A percentile compares a stretch with the other conserved stretches of the same genome.
Evolutionary conservation across 495 filamentous ascomycete species (phyloP).

Genomic region (Aspergillus mulundensis): DNA sequence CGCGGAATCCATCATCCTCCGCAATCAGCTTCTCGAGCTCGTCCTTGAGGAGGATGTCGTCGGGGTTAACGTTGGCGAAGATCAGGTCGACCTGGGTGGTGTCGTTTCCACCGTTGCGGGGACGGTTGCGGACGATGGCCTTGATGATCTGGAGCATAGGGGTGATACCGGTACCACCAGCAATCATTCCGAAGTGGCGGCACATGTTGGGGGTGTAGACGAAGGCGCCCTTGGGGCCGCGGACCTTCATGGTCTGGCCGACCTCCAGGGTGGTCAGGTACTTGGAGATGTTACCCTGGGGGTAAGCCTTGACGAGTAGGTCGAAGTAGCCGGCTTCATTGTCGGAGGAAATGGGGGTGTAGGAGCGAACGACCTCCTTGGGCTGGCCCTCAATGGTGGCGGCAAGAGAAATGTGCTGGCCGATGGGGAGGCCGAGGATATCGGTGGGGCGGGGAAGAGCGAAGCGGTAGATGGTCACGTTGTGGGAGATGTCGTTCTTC

Average conservation of each 20-base stretch:
- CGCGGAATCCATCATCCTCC: conserved; percentile 73
- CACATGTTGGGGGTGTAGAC: conserved; percentile 95
- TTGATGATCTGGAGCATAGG: conserved; percentile 95
- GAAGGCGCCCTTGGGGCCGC: conserved; percentile 94
- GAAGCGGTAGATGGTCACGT: conserved; percentile 97
- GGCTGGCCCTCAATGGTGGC: conserved; percentile 69
- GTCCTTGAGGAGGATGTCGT: conserved; percentile 90
- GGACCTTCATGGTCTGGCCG: conserved; percentile 83
- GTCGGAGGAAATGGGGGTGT: conserved; percentile 94
- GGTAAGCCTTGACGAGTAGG: conserved; percentile 95
- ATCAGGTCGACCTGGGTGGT: conserved; percentile 86
- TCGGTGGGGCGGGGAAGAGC: conserved; percentile 67
- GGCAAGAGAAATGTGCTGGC: conserved; percentile 95
- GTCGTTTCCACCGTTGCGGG: conserved; percentile 64
- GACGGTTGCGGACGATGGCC: conserved; percentile 80
- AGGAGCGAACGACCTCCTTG: conserved; percentile 91
- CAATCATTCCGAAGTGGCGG: conserved; percentile 93
- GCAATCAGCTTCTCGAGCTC: conserved; percentile 75
- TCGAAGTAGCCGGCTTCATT: conserved; percentile 92
- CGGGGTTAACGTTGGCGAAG: conserved; percentile 90
- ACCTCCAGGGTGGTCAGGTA: conserved; percentile 78
- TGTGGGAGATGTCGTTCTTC: conserved; percentile 91
- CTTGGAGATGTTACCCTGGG: conserved; percentile 91
- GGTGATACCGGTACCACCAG: conserved; percentile 95
- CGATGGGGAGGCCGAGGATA: conserved; percentile 94